Conservation (phyloP, 106 monocot genomes). For the Acanthochlamys bracteata region DNA sequence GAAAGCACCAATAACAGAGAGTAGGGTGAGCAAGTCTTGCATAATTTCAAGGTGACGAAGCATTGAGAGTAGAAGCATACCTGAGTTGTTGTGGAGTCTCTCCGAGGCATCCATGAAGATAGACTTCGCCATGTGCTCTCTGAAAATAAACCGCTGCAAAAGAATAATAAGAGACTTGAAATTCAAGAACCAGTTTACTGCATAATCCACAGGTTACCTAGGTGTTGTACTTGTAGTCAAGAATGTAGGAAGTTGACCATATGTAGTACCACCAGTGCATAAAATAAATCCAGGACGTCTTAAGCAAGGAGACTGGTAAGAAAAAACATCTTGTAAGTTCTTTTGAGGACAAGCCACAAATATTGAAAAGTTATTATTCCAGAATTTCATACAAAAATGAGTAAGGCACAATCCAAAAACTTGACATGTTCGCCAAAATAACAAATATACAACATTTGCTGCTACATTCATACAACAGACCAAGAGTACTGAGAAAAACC, state of each 20-base stretch:
- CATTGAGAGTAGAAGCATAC: slow-evolving; percentile 13
- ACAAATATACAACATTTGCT: neutral
- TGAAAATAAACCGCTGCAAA: slow-evolving; percentile 36
- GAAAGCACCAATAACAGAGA: neutral
- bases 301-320: slow-evolving; percentile 68
- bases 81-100: slow-evolving; percentile 43
- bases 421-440: neutral
- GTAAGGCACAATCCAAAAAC: neutral
- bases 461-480: neutral
- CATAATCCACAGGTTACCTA: slow-evolving; percentile 27
- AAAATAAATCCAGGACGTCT: slow-evolving; percentile 89
- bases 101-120: slow-evolving; percentile 83
- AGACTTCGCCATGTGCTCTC: slow-evolving; percentile 68
- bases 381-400: neutral
- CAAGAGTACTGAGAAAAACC: neutral
- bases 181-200: neutral
- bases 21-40: neutral
- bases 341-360: neutral
- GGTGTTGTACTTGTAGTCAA: slow-evolving; percentile 40
- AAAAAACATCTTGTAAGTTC: neutral
- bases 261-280: slow-evolving; percentile 77
- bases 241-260: slow-evolving; percentile 80
- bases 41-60: neutral
- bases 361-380: neutral
- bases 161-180: neutral